Evolutionary conservation across 2,329 filamentous ascomycete genomes (phyloP).

Genomic region (Boeremia lycopersici): DNA sequence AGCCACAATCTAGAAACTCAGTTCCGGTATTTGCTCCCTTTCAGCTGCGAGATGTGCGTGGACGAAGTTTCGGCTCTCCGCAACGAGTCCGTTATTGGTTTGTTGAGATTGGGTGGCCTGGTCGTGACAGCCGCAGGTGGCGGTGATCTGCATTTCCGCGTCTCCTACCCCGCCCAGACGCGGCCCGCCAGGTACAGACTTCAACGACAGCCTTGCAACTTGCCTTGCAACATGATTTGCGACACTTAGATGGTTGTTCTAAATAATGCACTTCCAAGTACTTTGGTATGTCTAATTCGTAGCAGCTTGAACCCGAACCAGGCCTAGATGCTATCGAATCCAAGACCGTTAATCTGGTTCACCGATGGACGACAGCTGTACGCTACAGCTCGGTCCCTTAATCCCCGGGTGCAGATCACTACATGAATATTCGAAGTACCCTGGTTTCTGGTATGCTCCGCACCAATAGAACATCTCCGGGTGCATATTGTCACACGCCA

Average conservation of each 20-base stretch:
- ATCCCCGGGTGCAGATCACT: slow-evolving; percentile 8
- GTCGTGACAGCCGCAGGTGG: slow-evolving; percentile 5
- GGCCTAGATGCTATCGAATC: not conserved
- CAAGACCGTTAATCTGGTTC: not conserved
- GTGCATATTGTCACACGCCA: not conserved
- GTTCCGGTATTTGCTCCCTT: too few species aligned
- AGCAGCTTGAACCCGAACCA: not conserved
- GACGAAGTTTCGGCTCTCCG: slow-evolving; percentile 13
- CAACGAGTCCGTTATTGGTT: slow-evolving; percentile 8
- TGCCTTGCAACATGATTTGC: not conserved
- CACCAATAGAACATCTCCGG: slow-evolving; percentile 1
- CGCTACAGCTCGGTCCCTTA: slow-evolving; percentile 6
- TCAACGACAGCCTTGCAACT: not conserved
- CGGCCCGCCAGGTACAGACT: slow-evolving; percentile 4
- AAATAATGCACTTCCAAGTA: not conserved
- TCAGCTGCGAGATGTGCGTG: not conserved
- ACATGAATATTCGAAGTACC: not conserved
- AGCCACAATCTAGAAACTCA: too few species aligned
- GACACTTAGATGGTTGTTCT: not conserved
- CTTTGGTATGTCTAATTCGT: not conserved
- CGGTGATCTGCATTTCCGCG: not conserved
- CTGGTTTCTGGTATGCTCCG: not conserved
- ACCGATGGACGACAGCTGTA: not conserved
- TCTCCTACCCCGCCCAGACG: slow-evolving; percentile 2
- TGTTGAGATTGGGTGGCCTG: slow-evolving; percentile 1